Base-by-base conservation (phyloP, 2,329 filamentous ascomycete genomes). In the Xylaria sp. region DNA sequence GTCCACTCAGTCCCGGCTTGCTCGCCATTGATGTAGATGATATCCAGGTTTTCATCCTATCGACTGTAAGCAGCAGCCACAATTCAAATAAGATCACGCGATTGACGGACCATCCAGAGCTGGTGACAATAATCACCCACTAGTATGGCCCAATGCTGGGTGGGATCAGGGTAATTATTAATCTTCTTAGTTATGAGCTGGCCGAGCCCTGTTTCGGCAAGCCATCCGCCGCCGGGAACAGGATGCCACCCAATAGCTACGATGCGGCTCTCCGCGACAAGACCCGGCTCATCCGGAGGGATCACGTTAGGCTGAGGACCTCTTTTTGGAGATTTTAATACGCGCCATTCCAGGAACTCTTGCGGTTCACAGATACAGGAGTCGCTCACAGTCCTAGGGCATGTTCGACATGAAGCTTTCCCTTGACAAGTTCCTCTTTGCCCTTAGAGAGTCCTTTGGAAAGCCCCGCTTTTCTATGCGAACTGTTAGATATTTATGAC, bases 41-140 rank as follows among this genome's bases (percentile, higher is more conserved):
- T 62, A 50, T 72, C 69, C 16, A 72, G 54, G n/a, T 68, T 60
- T 47, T 72, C 71, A 53, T 72, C 71, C 71, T 72, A 21, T 51
- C 23, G 13, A n/a, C 42, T 21, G 55, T 72, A 47, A 72, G 69
- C 13, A 29, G 63, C 29, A 50, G 44, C n/a, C 57, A 57, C 37
- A 25, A 40, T 21, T 55, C 48, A 23, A 27, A 32, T 37, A n/a
- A 44, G 18, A 42, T 5, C n/a, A 35, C 37, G 42, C 5, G 53
- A 16, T 32, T 32, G 23, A 68, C 71, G 13, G 53, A 70, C 71
- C 71, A 72, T 72, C 71, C 71, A 72, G n/a, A 72, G 67, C 23
- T 72, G 71, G 58, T 71, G 69, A 60, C 69, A 71, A 48, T 71
- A 72, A 18, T 71, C 71, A 3, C 71, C 71, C n/a, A 72, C 69